A percentile compares a stretch with the other conserved stretches of the same genome.
Conservation (phyloP, 495 filamentous ascomycete species). For the Podospora appendiculata region DNA sequence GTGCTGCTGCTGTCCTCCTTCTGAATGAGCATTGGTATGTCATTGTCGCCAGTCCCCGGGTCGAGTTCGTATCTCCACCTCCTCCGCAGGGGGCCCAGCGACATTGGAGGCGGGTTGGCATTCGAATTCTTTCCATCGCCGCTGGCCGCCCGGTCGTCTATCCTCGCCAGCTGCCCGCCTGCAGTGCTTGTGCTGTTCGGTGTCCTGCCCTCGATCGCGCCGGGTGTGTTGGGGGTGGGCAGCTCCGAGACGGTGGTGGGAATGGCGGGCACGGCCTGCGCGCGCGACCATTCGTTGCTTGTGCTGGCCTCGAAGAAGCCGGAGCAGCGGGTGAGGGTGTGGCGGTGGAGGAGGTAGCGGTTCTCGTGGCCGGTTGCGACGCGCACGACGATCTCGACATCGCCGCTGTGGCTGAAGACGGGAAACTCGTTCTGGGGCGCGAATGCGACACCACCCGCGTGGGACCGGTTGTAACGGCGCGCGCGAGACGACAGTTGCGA, state of each 20-base stretch:
- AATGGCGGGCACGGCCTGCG: conserved; percentile 22
- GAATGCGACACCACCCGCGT: conserved; percentile 66
- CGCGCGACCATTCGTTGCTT: conserved; percentile 74
- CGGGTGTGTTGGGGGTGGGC: conserved; percentile 25
- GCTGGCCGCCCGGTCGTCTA: conserved; percentile 15
- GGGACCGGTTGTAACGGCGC: conserved; percentile 69
- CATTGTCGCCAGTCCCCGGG: conserved; percentile 61
- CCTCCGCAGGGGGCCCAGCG: conserved; percentile 37
- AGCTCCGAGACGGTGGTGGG: conserved; percentile 10
- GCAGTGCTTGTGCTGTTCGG: conserved; percentile 4
- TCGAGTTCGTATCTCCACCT: conserved; percentile 86
- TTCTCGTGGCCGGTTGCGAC: conserved; percentile 61
- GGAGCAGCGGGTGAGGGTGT: conserved; percentile 80
- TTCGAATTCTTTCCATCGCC: conserved; percentile 1
- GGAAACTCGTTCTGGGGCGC: conserved; percentile 84
- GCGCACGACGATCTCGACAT: conserved; percentile 79
- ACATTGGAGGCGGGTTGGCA: conserved; percentile 1
- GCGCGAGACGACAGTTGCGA: conserved; percentile 55
- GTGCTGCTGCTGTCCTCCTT: conserved; percentile 46
- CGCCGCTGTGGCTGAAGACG: conserved; percentile 79
- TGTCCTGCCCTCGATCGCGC: conserved; percentile 45
- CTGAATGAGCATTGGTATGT: conserved; percentile 83
- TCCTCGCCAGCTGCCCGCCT: conserved; percentile 23
- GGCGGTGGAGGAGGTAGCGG: conserved; percentile 75
- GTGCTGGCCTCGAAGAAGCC: conserved; percentile 90